These are phyloP conservation scores for Erysimum cheiri DNA, from an alignment of 441 rosid species.

Conservation along the genomic window DNA sequence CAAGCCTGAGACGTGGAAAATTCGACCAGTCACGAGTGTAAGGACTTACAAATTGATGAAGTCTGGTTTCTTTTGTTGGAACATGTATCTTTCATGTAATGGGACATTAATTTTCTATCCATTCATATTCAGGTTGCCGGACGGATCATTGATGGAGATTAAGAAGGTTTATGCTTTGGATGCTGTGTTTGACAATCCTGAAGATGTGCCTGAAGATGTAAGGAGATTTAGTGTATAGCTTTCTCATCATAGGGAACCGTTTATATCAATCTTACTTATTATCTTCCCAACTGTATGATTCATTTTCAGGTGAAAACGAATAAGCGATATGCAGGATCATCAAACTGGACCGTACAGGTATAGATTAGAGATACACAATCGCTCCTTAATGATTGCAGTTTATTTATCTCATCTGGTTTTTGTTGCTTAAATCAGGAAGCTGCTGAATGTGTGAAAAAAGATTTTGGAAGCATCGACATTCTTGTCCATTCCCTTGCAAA, in stretches of 20 bases:
- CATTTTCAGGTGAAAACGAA: slow-evolving; percentile 72
- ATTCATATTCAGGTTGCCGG: slow-evolving; percentile 70
- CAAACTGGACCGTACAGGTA: slow-evolving; percentile 96
- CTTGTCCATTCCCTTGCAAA: slow-evolving; percentile 98
- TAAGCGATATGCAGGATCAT: slow-evolving; percentile 85
- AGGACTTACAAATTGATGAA: slow-evolving; percentile 43
- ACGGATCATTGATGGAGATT: slow-evolving; percentile 93
- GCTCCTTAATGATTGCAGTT: background rate
- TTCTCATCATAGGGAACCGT: slow-evolving; percentile 1
- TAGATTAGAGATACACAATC: slow-evolving; percentile 2
- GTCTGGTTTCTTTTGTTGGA: slow-evolving; percentile 12
- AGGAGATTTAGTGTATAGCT: slow-evolving; percentile 30
- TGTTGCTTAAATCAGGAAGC: slow-evolving; percentile 65
- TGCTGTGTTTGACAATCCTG: slow-evolving; percentile 84
- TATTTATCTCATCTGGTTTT: slow-evolving; percentile 22
- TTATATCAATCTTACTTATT: slow-evolving; percentile 5
- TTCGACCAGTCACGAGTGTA: slow-evolving; percentile 82
- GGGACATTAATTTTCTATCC: slow-evolving; percentile 17
- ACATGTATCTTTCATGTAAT: background rate
- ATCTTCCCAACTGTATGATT: slow-evolving; percentile 19
- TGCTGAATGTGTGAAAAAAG: slow-evolving; percentile 82
- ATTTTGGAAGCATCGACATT: slow-evolving; percentile 91
- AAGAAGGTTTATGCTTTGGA: slow-evolving; percentile 90
- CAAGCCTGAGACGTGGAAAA: slow-evolving; percentile 80
- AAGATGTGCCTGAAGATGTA: slow-evolving; percentile 97